Evolutionary conservation across 805 yeast genomes (phyloP).

Genomic region (Torulaspora delbrueckii): DNA sequence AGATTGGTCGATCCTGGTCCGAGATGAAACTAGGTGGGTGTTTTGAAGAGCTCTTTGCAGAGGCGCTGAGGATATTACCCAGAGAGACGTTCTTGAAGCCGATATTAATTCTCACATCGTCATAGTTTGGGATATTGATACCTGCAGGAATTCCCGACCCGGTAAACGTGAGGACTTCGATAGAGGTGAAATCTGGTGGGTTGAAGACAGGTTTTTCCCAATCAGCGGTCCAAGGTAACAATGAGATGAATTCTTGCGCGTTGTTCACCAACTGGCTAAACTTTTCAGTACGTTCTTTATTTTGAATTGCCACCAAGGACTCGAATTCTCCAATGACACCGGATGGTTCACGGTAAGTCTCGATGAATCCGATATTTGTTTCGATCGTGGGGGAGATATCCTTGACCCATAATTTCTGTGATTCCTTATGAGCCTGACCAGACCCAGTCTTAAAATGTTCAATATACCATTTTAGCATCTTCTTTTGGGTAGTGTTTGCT

Average conservation of each 20-base stretch:
- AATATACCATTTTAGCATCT: conserved; percentile 62
- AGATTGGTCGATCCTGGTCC: conserved; percentile 49
- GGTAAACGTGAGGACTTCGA: conserved; percentile 84
- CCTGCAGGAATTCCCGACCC: conserved; percentile 93
- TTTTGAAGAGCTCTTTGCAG: conserved; percentile 46
- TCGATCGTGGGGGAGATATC: conserved; percentile 75
- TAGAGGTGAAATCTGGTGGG: conserved; percentile 88
- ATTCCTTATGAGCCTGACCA: conserved; percentile 75
- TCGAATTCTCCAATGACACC: conserved; percentile 95
- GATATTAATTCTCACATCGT: conserved; percentile 73
- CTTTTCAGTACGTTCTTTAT: conserved; percentile 78
- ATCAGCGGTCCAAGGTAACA: conserved; percentile 71
- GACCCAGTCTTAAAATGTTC: conserved; percentile 76
- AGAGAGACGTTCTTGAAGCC: conserved; percentile 89
- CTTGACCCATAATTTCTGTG: conserved; percentile 84
- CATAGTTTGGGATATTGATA: conserved; percentile 88
- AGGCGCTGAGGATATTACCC: conserved; percentile 78
- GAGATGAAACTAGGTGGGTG: conserved; percentile 64
- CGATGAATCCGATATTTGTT: conserved; percentile 85
- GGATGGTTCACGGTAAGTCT: conserved; percentile 87
- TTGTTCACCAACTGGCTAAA: conserved; percentile 62
- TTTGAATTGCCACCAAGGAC: conserved; percentile 84
- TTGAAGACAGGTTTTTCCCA: conserved; percentile 82
- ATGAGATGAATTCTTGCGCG: conserved; percentile 59
- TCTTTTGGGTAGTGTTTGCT: conserved; percentile 66